phyloP scores from a whole-genome alignment of 139 green algal species.

The Micractinium conductrix region DNA sequence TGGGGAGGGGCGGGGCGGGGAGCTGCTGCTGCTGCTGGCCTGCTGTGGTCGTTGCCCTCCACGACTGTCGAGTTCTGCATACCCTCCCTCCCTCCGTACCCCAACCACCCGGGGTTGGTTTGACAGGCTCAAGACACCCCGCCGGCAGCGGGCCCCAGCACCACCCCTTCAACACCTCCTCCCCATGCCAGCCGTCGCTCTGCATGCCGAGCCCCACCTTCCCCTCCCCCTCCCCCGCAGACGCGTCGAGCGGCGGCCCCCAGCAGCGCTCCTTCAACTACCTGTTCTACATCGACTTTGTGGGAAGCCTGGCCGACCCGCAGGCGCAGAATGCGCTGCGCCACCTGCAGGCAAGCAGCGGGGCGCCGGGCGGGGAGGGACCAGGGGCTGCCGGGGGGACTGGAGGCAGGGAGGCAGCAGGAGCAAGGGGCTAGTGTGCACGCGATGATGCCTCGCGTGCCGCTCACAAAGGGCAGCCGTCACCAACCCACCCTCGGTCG shows the following conservation, averaged over 20 bases:
- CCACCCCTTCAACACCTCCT: too few species aligned
- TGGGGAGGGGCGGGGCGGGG: neutral
- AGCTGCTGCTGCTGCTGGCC: neutral
- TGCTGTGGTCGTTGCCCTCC: too few species aligned
- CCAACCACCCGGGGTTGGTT: too few species aligned
- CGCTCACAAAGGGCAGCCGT: too few species aligned
- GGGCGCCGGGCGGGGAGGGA: neutral
- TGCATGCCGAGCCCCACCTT: neutral
- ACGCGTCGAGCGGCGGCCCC: neutral
- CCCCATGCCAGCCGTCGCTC: neutral
- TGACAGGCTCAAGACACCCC: too few species aligned
- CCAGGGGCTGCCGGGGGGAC: neutral
- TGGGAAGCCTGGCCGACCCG: constrained; percentile 82
- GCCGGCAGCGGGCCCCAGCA: too few species aligned
- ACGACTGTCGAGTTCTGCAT: neutral
- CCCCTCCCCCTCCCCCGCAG: neutral
- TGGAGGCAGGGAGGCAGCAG: neutral
- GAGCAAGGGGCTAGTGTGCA: neutral
- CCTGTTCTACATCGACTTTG: constrained; percentile 98
- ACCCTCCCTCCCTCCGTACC: neutral
- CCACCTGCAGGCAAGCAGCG: constrained; percentile 73
- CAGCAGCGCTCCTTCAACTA: constrained; percentile 86
- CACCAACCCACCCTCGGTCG: neutral
- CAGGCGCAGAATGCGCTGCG: constrained; percentile 91
- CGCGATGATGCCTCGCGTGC: neutral